Evolutionary conservation across 1,139 yeast genomes (phyloP).

Genomic region (Waltiozyma sp.): DNA sequence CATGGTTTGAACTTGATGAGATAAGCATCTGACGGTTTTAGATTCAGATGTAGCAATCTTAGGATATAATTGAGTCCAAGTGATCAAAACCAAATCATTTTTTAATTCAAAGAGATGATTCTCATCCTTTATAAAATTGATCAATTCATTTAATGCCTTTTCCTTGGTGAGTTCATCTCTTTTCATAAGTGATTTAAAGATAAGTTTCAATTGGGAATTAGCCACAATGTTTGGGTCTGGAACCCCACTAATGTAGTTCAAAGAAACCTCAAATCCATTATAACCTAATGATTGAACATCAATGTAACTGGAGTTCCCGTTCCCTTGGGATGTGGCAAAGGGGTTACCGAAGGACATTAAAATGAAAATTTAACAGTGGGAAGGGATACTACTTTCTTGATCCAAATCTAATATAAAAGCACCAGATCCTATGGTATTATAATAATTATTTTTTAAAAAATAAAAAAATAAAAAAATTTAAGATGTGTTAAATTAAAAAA

Average conservation of each 20-base stretch:
- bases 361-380: no score
- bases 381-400: no score
- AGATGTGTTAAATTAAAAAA: no score
- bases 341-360: slow-evolving; percentile 15
- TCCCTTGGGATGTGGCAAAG: slow-evolving; percentile 7
- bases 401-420: no score
- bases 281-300: slow-evolving; percentile 23
- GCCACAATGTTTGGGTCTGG: slow-evolving; percentile 58
- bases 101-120: slow-evolving; percentile 21
- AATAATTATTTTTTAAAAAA: no score
- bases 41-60: slow-evolving; percentile 66
- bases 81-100: slow-evolving; percentile 41
- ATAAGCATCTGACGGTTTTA: slow-evolving; percentile 43
- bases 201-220: slow-evolving; percentile 48
- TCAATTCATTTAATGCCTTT: slow-evolving; percentile 56
- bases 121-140: slow-evolving; percentile 22
- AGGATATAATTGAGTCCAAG: slow-evolving; percentile 80
- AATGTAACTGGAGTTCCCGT: slow-evolving; percentile 1
- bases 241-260: slow-evolving; percentile 67
- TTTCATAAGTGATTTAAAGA: slow-evolving; percentile 66
- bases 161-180: slow-evolving; percentile 79
- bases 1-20: slow-evolving; percentile 56
- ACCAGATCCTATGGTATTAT: no score
- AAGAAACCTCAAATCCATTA: slow-evolving; percentile 55
- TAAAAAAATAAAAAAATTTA: no score